These are phyloP conservation scores for Buxus sempervirens DNA, from an alignment of 164 flowering plant genomes.

Conservation along the genomic window DNA sequence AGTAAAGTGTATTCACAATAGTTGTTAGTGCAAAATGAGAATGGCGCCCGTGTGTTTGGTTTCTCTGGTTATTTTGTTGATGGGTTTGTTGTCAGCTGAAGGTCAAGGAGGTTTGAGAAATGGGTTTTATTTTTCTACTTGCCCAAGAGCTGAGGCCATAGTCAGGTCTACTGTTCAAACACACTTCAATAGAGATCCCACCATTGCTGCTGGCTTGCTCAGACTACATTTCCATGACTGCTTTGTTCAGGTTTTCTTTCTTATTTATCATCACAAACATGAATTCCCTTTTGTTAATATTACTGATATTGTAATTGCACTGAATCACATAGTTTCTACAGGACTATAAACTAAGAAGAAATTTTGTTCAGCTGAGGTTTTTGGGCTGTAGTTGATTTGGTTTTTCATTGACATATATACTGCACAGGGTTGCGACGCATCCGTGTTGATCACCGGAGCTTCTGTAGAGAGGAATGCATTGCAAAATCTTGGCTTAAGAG, in stretches of 20 bases:
- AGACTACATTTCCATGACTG: constrained; percentile 80
- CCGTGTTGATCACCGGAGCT: constrained; percentile 49
- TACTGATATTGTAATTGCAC: too few species aligned
- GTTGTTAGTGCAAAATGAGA: background rate
- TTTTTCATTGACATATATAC: background rate
- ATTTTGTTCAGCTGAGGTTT: too few species aligned
- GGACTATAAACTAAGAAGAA: too few species aligned
- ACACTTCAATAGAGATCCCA: constrained; percentile 45
- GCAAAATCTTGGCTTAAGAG: constrained; percentile 58
- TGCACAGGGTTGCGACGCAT: constrained; percentile 73
- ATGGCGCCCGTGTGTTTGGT: constrained; percentile 24
- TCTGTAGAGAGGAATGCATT: constrained; percentile 53
- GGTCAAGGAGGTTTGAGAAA: constrained; percentile 32
- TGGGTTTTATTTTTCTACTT: constrained; percentile 53
- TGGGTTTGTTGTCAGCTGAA: constrained; percentile 18
- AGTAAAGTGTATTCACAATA: too few species aligned
- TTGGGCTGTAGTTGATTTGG: background rate
- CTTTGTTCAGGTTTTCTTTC: constrained; percentile 51
- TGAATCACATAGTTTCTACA: too few species aligned
- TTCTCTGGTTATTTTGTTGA: constrained; percentile 17
- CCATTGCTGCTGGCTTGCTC: constrained; percentile 58
- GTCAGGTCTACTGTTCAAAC: constrained; percentile 53
- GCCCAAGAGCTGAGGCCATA: constrained; percentile 54
- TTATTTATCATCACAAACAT: too few species aligned
- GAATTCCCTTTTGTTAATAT: too few species aligned